Conservation (phyloP, 1,139 yeast species). For the Kurtzmaniella quercitrusa region DNA sequence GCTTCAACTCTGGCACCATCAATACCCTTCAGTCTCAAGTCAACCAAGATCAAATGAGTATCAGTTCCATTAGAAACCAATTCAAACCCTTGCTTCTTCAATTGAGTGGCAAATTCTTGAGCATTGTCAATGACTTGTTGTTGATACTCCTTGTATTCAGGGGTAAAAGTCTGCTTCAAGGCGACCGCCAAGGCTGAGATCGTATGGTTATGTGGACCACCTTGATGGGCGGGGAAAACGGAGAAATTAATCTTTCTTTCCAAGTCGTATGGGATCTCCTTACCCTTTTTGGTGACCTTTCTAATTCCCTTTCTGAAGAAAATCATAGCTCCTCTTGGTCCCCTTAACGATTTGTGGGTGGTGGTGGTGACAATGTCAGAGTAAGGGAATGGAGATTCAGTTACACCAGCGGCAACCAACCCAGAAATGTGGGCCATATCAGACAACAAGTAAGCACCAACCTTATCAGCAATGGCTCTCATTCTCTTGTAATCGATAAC, state of each 20-base stretch:
- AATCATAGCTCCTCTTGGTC: constrained; percentile 99
- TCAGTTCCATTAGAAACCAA: constrained; percentile 93
- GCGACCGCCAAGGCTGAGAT: constrained; percentile 95
- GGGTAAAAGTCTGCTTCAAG: constrained; percentile 80
- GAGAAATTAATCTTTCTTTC: constrained; percentile 91
- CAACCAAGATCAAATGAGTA: constrained; percentile 85
- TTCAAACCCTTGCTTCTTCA: constrained; percentile 63
- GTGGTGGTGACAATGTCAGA: constrained; percentile 97
- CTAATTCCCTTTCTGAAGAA: constrained; percentile 92
- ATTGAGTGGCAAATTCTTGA: constrained; percentile 65
- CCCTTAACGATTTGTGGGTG: constrained; percentile 94
- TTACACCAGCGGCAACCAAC: constrained; percentile 87
- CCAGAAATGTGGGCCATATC: constrained; percentile 99
- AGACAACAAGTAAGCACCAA: constrained; percentile 85
- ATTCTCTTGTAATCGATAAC: constrained; percentile 86
- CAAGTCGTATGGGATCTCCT: constrained; percentile 79
- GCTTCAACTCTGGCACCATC: constrained; percentile 97
- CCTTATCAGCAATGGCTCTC: constrained; percentile 84
- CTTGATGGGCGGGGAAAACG: constrained; percentile 98
- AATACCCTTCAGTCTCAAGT: constrained; percentile 75
- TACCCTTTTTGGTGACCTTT: constrained; percentile 81
- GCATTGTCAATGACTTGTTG: constrained; percentile 79
- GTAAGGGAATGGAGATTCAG: constrained; percentile 88
- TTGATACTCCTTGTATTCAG: constrained; percentile 86
- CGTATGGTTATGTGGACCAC: constrained; percentile 98